Base-by-base conservation (phyloP, 2,329 filamentous ascomycete species). In the Phialophora chinensis region DNA sequence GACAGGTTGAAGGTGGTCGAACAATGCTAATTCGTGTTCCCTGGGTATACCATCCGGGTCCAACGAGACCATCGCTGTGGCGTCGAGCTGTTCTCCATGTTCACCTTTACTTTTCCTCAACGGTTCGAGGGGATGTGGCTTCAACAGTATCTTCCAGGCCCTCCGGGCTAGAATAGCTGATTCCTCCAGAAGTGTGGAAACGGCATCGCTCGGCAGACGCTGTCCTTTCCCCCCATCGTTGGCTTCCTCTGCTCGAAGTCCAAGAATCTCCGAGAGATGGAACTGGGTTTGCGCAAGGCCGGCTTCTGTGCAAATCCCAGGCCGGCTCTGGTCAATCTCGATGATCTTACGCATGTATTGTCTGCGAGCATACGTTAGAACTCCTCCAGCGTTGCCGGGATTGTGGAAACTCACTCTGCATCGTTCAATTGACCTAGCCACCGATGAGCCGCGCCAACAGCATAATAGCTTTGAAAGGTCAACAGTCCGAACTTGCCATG, bases 391-490 rank as follows among this genome's bases (percentile, higher is more conserved):
- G 11, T 25, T 38, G 55, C 25, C 17, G n/a, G 23, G 11, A n/a
- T 31, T 31, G 11, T 10, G 17, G 17, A 56, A 29, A 44, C 55
- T 58, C 27, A 58, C 55, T 58, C 55, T 12, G 31, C 55, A 17
- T 58, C 55, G n/a, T 12, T 29, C 31, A 25, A 42, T 17, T 58
- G 23, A 42, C 27, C 20, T 17, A 42, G 11, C 55, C 31, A 25
- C 35, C 12, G 12, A 44, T 58, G 35, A 6, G 35, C 35, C 2
- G 55, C 55, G 17, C 55, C 55, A 44, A 58, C 35, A 7, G 55
- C 55, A 27, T 58, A 58, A 23, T 44, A 42, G 55, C 55, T 58
- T 38, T 42, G 55, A 8, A 58, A 44, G 27, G n/a, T 58, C 55
- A 58, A 27, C 12, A 42, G 14, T 3, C 55, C 35, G 31, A 44